Evolutionary conservation across 441 rosid genomes (phyloP).

Genomic region (Bocquillonia castaneifolia): DNA sequence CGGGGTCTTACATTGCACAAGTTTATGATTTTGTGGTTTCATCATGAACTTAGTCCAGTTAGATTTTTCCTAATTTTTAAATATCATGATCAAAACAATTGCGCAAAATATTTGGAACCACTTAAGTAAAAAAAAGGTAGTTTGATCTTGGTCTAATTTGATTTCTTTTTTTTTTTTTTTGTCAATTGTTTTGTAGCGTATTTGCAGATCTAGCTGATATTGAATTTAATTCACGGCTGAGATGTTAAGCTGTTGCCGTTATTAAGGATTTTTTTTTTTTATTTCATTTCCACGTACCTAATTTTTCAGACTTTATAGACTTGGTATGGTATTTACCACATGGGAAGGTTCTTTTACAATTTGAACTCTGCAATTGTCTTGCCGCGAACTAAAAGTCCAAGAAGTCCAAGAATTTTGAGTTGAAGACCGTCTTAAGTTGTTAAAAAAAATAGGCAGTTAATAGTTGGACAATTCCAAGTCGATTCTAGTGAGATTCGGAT

Average conservation of each 20-base stretch:
- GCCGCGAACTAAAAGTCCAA: constrained; percentile 13
- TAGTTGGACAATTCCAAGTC: not conserved
- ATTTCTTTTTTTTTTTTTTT: not conserved
- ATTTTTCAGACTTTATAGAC: not conserved
- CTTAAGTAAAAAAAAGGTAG: too few species aligned
- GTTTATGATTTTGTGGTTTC: too few species aligned
- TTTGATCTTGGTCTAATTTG: not conserved
- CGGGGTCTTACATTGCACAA: too few species aligned
- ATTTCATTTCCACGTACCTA: too few species aligned
- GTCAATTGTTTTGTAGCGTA: not conserved
- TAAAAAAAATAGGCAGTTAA: not conserved
- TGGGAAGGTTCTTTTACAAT: constrained; percentile 24
- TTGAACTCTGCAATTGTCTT: constrained; percentile 24
- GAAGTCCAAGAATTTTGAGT: constrained; percentile 21
- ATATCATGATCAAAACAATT: too few species aligned
- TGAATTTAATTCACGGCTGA: constrained; percentile 15
- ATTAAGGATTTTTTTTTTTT: not conserved
- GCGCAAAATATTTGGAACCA: too few species aligned
- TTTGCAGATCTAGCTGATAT: constrained; percentile 36
- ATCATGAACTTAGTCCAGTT: too few species aligned
- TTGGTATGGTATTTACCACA: constrained; percentile 7
- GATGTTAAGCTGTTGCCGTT: constrained; percentile 7
- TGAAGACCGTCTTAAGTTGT: not conserved
- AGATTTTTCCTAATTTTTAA: too few species aligned
- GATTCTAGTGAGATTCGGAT: constrained; percentile 12